Conservation (phyloP, 1,139 yeast species). For the Sugiyamaella xylanicola region DNA sequence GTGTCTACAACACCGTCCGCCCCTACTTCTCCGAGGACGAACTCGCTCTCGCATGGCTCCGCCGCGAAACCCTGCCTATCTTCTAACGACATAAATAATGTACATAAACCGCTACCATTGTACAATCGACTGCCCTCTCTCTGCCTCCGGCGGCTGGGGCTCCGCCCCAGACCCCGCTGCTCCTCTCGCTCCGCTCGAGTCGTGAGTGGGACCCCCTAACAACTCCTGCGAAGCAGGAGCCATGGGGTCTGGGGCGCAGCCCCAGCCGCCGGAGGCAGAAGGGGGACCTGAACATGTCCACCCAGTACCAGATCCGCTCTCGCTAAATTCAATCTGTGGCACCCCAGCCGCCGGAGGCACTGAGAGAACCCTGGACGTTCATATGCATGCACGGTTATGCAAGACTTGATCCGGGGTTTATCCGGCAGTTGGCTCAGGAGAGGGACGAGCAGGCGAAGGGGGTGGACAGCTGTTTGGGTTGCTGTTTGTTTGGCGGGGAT, state of each 20-base stretch:
- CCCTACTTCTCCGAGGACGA: conserved; percentile 54
- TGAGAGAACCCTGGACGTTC: background rate
- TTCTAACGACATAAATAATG: conserved; percentile 16
- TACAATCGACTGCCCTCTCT: too few relatives aligned
- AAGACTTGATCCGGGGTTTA: background rate
- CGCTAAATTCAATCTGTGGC: too few relatives aligned
- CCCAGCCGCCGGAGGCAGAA: too few relatives aligned
- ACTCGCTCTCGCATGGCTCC: conserved; percentile 67
- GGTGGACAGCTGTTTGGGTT: background rate
- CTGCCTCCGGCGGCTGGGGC: background rate
- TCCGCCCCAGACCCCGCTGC: too few relatives aligned
- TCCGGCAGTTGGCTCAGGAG: too few relatives aligned
- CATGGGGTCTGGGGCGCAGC: too few relatives aligned
- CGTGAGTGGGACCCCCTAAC: too few relatives aligned
- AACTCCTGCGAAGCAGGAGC: too few relatives aligned
- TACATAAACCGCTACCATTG: background rate
- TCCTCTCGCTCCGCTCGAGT: too few relatives aligned
- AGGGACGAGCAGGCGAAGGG: too few relatives aligned
- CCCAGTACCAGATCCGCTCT: too few relatives aligned
- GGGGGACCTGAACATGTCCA: too few relatives aligned
- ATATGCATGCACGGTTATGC: background rate
- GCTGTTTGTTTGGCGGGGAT: background rate
- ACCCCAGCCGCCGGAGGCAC: background rate
- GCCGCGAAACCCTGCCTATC: conserved; percentile 63
- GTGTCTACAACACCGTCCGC: conserved; percentile 60